Evolutionary conservation across 164 flowering plant genomes (phyloP).

Genomic region (Umbilicus rupestris): DNA sequence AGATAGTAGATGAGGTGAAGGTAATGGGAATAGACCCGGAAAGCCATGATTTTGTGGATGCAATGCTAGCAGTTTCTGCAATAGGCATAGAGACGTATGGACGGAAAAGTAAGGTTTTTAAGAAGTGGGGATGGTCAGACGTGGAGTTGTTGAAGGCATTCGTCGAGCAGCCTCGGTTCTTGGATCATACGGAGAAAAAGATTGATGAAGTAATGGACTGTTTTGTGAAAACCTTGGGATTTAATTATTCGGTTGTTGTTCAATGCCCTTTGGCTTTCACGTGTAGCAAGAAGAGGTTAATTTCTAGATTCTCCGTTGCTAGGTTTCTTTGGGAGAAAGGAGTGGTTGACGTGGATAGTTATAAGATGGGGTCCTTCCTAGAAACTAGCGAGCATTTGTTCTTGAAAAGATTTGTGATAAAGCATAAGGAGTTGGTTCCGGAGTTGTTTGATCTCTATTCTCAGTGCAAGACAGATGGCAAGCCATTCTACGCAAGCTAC

Average conservation of each 20-base stretch:
- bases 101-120: neutral
- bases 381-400: neutral
- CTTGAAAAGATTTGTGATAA: too few species aligned
- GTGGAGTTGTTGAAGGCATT: neutral
- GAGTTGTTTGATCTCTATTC: too few species aligned
- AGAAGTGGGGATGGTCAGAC: conserved; percentile 2
- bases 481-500: too few species aligned
- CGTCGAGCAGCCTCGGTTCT: neutral
- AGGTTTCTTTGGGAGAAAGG: neutral
- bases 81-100: neutral
- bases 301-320: neutral
- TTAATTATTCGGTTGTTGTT: neutral
- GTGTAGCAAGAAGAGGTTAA: neutral
- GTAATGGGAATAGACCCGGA: neutral
- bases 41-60: neutral
- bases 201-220: neutral
- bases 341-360: too few species aligned
- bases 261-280: neutral
- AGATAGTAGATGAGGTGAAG: neutral
- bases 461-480: too few species aligned
- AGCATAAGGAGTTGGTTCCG: too few species aligned
- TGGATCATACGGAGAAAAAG: neutral
- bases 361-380: neutral
- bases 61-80: neutral
- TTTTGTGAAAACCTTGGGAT: neutral